Percentiles rank a stretch among this genome's conserved stretches.
phyloP scores from a whole-genome alignment of 495 filamentous ascomycete genomes.

The Hamigera avellanea region DNA sequence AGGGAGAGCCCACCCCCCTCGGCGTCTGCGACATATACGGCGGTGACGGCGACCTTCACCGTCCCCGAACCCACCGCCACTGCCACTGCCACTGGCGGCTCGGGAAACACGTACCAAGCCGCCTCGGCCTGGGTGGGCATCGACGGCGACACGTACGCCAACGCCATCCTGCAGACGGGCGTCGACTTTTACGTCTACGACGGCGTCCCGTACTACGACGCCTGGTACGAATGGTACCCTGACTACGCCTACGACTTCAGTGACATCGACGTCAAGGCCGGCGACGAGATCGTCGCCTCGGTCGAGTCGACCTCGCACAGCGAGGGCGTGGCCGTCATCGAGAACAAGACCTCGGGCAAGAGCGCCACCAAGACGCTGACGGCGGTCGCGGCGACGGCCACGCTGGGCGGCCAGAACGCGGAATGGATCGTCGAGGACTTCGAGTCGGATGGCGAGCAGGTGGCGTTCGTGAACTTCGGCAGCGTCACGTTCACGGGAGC shows the following conservation, averaged over 20 bases:
- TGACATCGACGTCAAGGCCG: constrained; percentile 37
- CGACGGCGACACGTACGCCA: constrained; percentile 45
- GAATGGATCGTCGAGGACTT: constrained; percentile 63
- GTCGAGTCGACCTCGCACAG: constrained; percentile 35
- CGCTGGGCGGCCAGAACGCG: constrained; percentile 36
- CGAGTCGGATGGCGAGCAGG: constrained; percentile 29
- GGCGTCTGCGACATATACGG: constrained; percentile 33
- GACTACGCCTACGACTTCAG: constrained; percentile 43
- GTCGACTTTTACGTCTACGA: constrained; percentile 41
- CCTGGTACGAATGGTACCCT: constrained; percentile 60
- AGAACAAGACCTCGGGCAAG: constrained; percentile 44
- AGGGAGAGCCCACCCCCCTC: constrained; percentile 26
- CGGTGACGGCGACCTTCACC: constrained; percentile 43
- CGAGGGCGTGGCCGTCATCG: constrained; percentile 41
- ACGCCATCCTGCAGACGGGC: constrained; percentile 50
- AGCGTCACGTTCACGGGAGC: constrained; percentile 36
- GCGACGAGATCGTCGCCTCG: constrained; percentile 44
- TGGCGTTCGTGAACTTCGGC: constrained; percentile 44
- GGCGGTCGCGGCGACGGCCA: constrained; percentile 21
- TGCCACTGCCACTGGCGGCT: constrained; percentile 12
- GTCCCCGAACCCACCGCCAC: constrained; percentile 40
- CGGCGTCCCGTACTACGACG: constrained; percentile 29
- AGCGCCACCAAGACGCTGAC: constrained; percentile 39
- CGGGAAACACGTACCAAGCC: constrained; percentile 18
- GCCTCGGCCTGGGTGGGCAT: constrained; percentile 55